Evolutionary conservation across 2,329 filamentous ascomycete species (phyloP).

Genomic region (Fusarium abutilonis): DNA sequence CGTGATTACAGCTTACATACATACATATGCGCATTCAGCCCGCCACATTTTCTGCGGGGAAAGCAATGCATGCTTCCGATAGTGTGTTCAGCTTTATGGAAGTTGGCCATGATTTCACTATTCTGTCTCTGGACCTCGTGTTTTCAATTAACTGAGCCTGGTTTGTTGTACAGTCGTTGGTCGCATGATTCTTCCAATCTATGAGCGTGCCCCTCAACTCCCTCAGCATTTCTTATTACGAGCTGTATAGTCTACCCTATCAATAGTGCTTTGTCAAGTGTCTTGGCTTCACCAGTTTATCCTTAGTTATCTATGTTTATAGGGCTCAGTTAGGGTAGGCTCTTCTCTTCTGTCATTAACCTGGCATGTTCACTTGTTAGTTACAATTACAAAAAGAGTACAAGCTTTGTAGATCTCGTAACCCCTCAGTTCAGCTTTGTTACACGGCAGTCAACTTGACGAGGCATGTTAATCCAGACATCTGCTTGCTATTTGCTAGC

Average conservation of each 20-base stretch:
- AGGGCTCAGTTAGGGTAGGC: too few relatives aligned
- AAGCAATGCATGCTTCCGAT: conserved; percentile 11
- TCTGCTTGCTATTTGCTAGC: conserved; percentile 11
- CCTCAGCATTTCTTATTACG: too few relatives aligned
- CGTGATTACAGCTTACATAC: conserved; percentile 8
- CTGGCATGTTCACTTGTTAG: too few relatives aligned
- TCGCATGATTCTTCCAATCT: too few relatives aligned
- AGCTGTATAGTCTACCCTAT: too few relatives aligned
- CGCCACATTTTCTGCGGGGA: conserved; percentile 18
- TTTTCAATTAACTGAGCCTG: not conserved
- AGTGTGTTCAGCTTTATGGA: not conserved
- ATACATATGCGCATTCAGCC: conserved; percentile 1
- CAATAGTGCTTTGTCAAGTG: too few relatives aligned
- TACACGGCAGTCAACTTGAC: not conserved
- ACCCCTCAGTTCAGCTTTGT: conserved; percentile 22
- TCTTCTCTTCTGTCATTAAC: too few relatives aligned
- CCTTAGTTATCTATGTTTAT: too few relatives aligned
- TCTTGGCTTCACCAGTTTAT: too few relatives aligned
- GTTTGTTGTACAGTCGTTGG: not conserved
- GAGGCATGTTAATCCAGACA: conserved; percentile 1
- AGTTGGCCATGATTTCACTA: conserved; percentile 4
- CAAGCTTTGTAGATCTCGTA: conserved; percentile 16
- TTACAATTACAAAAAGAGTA: too few relatives aligned
- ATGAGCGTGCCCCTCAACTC: too few relatives aligned
- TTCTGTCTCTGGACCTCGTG: conserved; percentile 5